Evolutionary conservation across 1,284 basidiomycete genomes (phyloP).

Genomic region (Melampsora americana): DNA sequence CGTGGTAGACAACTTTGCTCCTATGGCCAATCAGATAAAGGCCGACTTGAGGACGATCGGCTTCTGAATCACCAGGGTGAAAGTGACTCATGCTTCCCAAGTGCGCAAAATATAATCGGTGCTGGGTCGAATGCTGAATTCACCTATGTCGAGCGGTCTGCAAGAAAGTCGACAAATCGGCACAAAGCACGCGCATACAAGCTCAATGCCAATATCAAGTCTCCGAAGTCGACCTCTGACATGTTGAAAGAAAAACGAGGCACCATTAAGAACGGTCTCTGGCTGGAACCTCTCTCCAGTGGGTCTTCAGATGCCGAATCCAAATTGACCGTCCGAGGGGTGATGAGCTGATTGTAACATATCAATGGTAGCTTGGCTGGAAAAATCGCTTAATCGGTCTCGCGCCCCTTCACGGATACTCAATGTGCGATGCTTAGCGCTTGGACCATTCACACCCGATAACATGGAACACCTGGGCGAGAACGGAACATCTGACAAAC

Average conservation of each 20-base stretch:
- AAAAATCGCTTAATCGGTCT: not conserved
- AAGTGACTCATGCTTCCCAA: not conserved
- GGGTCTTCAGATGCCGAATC: not conserved
- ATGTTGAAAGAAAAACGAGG: not conserved
- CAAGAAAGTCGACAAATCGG: slow-evolving; percentile 1
- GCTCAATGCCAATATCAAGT: not conserved
- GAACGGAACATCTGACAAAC: not conserved
- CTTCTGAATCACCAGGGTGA: not conserved
- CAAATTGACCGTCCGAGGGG: too few relatives aligned
- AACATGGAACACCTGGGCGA: not conserved
- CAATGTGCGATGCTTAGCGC: slow-evolving; percentile 19
- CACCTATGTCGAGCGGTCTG: slow-evolving; percentile 1
- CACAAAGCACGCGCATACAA: not conserved
- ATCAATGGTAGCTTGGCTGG: slow-evolving; percentile 26
- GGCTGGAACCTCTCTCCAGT: slow-evolving; percentile 2
- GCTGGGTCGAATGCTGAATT: not conserved
- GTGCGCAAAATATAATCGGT: not conserved
- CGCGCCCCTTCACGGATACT: not conserved
- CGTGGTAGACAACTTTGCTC: not conserved
- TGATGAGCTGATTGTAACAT: too few relatives aligned
- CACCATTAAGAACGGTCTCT: not conserved
- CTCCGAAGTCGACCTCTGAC: not conserved
- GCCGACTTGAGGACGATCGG: not conserved
- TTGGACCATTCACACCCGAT: slow-evolving; percentile 35
- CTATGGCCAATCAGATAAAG: not conserved